Conservation (phyloP, 208 protist species). For the Balamuthia mandrillaris region DNA sequence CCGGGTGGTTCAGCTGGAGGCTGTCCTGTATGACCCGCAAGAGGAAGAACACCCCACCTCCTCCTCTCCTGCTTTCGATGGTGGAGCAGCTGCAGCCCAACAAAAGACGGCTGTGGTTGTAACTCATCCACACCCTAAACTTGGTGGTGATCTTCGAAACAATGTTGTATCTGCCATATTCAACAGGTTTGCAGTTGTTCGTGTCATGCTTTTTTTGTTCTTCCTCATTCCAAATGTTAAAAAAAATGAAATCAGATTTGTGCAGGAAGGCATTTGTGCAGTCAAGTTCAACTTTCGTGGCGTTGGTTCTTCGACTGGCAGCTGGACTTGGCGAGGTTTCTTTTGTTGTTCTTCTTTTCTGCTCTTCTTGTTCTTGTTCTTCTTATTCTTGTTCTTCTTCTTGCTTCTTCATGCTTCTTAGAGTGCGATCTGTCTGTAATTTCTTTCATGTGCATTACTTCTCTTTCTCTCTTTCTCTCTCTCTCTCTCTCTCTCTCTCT, state of each 20-base stretch:
- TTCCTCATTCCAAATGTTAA: not conserved
- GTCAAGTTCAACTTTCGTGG: conserved; percentile 32
- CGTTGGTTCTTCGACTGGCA: conserved; percentile 8
- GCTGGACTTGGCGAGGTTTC: conserved; percentile 21
- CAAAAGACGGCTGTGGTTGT: conserved; percentile 1
- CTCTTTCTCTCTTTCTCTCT: no score
- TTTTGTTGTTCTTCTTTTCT: not conserved
- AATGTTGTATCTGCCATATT: conserved; percentile 5
- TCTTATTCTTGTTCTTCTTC: not conserved
- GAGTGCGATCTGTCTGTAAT: not conserved
- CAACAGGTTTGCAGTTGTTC: not conserved
- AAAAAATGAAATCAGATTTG: not conserved
- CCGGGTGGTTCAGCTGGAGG: no score
- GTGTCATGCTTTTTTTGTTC: not conserved
- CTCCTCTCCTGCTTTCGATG: no score
- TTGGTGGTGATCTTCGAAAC: conserved; percentile 33
- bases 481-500: no score
- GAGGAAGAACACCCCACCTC: no score
- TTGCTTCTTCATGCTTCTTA: not conserved
- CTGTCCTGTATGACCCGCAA: no score
- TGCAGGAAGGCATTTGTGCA: not conserved
- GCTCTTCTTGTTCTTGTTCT: not conserved
- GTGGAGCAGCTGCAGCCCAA: no score
- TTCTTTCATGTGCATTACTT: not conserved
- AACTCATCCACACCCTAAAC: conserved; percentile 3